These are phyloP conservation scores for Neofusicoccum kwambonambiense DNA, from an alignment of 2,329 filamentous ascomycete species.

Conservation along the genomic window DNA sequence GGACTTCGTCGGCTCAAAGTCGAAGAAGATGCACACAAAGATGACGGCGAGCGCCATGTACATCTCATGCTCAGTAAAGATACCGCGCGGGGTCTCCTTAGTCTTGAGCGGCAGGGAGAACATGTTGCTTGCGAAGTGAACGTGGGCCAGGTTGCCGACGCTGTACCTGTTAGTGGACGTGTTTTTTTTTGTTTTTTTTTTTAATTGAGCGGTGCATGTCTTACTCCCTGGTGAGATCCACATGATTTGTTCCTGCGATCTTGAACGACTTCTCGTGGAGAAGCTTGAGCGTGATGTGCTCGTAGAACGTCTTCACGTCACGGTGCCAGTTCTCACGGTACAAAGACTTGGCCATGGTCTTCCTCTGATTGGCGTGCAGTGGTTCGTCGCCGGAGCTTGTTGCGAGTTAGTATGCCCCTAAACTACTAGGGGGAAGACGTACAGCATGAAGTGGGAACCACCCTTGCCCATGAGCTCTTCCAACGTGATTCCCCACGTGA, in stretches of 20 bases:
- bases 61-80: conserved; percentile 58
- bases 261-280: conserved; percentile 63
- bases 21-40: conserved; percentile 65
- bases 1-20: conserved; percentile 64
- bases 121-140: conserved; percentile 56
- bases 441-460: conserved; percentile 56
- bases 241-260: conserved; percentile 58
- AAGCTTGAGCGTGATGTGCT: conserved; percentile 59
- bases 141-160: conserved; percentile 53
- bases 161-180: conserved; percentile 17
- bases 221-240: conserved; percentile 62
- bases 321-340: conserved; percentile 61
- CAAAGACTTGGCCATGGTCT: conserved; percentile 48
- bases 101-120: conserved; percentile 58
- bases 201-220: conserved; percentile 19
- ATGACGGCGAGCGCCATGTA: conserved; percentile 63
- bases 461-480: conserved; percentile 58
- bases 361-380: conserved; percentile 30
- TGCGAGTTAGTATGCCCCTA: not conserved
- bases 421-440: conserved; percentile 17
- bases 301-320: conserved; percentile 66
- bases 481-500: conserved; percentile 62
- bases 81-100: conserved; percentile 48
- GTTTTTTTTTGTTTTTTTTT: not conserved
- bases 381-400: conserved; percentile 29